Percentiles rank a stretch among this genome's conserved stretches.
Evolutionary conservation across 2,329 filamentous ascomycete species (phyloP).

Genomic region (Dactylellina drechsleri): DNA sequence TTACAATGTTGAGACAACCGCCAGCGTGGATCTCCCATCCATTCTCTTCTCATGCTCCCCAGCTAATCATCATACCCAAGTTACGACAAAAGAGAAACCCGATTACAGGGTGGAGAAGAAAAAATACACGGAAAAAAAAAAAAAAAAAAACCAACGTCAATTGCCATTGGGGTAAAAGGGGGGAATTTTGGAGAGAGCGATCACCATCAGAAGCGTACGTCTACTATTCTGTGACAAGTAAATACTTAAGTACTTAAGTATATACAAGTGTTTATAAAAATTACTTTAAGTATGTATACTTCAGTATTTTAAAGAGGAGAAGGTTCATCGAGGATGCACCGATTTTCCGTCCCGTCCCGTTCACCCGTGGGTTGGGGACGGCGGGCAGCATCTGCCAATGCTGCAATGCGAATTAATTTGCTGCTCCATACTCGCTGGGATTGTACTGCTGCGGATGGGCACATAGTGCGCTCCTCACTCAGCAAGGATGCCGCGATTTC

Average conservation of each 20-base stretch:
- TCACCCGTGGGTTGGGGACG: conserved; percentile 54
- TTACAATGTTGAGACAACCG: no score
- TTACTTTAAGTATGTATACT: no score
- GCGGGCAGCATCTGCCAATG: conserved; percentile 43
- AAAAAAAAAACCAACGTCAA: not conserved
- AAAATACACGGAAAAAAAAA: no score
- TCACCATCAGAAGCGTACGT: not conserved
- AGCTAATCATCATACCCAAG: no score
- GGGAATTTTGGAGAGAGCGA: not conserved
- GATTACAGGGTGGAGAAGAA: no score
- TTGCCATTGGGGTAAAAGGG: not conserved
- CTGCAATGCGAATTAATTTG: conserved; percentile 20
- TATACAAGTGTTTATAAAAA: no score
- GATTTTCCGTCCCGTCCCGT: conserved; percentile 54
- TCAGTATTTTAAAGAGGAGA: not conserved
- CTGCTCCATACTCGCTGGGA: conserved; percentile 43
- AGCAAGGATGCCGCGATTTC: conserved; percentile 19
- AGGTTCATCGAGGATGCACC: conserved; percentile 54
- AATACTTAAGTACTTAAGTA: no score
- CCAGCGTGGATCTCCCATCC: no score
- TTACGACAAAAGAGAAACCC: no score
- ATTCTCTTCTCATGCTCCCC: no score
- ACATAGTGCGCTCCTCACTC: conserved; percentile 31
- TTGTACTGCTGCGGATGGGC: conserved; percentile 7
- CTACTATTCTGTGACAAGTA: no score